phyloP scores from a whole-genome alignment of 495 filamentous ascomycete genomes.

The Endocarpon pusillum region DNA sequence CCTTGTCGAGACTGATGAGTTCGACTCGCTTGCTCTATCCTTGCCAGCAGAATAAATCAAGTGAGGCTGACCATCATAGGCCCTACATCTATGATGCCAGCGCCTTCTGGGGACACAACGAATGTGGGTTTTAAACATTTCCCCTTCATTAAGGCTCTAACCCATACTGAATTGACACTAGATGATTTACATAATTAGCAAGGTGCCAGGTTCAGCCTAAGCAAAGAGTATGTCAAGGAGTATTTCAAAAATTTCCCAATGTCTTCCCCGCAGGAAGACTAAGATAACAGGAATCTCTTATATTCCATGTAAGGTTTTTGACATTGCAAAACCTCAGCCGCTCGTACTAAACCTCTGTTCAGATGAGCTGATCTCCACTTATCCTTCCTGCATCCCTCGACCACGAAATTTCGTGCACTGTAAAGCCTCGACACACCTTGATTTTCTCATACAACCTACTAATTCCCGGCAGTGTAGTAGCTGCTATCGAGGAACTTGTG shows the following conservation, averaged over 20 bases:
- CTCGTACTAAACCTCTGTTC: no score
- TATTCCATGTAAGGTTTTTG: slow-evolving; percentile 13
- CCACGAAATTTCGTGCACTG: no score
- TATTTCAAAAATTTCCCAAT: slow-evolving; percentile 15
- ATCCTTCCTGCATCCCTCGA: no score
- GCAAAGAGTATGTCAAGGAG: slow-evolving; percentile 12
- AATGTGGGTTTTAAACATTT: slow-evolving; percentile 12
- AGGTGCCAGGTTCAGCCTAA: slow-evolving; percentile 9
- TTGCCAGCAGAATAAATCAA: slow-evolving; percentile 28
- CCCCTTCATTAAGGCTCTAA: no score
- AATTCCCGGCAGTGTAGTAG: neutral
- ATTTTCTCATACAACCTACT: neutral
- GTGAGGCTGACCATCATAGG: slow-evolving; percentile 12
- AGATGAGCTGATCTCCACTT: no score
- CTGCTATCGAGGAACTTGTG: neutral
- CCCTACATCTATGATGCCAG: slow-evolving; percentile 12
- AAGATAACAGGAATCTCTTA: slow-evolving; percentile 15
- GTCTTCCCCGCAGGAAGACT: slow-evolving; percentile 13
- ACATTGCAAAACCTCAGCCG: no score
- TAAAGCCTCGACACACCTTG: no score
- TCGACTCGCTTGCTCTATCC: no score
- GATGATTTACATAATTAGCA: slow-evolving; percentile 6
- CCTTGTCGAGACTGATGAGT: slow-evolving; percentile 6
- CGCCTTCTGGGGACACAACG: slow-evolving; percentile 9
- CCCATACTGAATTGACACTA: no score